Evolutionary conservation across 495 filamentous ascomycete species (phyloP).

Genomic region (Neurospora intermedia): DNA sequence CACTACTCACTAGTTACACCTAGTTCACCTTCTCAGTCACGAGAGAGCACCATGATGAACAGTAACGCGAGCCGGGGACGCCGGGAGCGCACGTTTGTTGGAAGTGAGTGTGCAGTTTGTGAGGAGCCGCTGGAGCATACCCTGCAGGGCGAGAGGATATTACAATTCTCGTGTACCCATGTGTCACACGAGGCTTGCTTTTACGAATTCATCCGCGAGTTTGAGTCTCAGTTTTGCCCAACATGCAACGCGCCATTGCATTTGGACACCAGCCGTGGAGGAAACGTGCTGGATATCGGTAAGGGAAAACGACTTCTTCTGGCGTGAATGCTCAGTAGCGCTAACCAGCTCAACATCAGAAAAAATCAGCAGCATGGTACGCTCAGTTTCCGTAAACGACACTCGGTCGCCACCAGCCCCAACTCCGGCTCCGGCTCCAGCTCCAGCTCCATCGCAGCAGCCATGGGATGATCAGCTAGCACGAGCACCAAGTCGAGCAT

Average conservation of each 20-base stretch:
- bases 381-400: constrained; percentile 66
- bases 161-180: constrained; percentile 93
- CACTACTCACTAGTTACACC: constrained; percentile 32
- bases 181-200: constrained; percentile 98
- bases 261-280: constrained; percentile 87
- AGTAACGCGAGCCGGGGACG: constrained; percentile 72
- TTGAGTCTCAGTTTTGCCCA: constrained; percentile 90
- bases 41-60: constrained; percentile 50
- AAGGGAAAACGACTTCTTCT: constrained; percentile 2
- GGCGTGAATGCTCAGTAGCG: background rate
- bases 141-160: constrained; percentile 82
- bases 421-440: constrained; percentile 34
- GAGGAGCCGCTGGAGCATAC: constrained; percentile 97
- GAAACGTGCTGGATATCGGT: constrained; percentile 93
- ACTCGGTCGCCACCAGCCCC: constrained; percentile 38
- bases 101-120: constrained; percentile 89
- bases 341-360: constrained; percentile 42
- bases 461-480: constrained; percentile 39
- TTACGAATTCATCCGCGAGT: constrained; percentile 95
- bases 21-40: constrained; percentile 26
- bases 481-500: constrained; percentile 40
- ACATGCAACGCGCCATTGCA: constrained; percentile 89
- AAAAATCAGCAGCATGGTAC: constrained; percentile 91
- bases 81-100: constrained; percentile 89
- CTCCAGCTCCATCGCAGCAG: constrained; percentile 26